Evolutionary conservation across 2,329 filamentous ascomycete species (phyloP).

Genomic region (Bertia moriformis): DNA sequence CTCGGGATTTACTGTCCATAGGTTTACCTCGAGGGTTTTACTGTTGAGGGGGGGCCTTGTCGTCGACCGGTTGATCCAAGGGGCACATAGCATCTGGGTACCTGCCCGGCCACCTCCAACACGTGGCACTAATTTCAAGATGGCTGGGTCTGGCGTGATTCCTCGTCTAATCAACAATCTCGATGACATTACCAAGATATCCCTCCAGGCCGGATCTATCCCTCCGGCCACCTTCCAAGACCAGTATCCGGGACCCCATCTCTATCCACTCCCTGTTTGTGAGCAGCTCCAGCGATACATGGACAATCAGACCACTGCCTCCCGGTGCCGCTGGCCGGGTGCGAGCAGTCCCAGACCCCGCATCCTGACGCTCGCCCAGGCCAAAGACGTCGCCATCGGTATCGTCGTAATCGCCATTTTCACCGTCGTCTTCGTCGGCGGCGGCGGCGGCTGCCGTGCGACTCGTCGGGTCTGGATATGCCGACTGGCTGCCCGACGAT

Average conservation of each 20-base stretch:
- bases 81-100: background rate
- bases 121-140: background rate
- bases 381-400: slow-evolving; percentile 43
- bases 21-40: too few relatives aligned
- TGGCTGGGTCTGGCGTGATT: background rate
- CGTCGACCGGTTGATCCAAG: background rate
- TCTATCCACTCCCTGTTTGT: slow-evolving; percentile 62
- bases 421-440: slow-evolving; percentile 9
- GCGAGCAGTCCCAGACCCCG: slow-evolving; percentile 21
- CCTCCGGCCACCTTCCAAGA: slow-evolving; percentile 58
- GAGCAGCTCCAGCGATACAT: slow-evolving; percentile 56
- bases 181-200: slow-evolving; percentile 53
- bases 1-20: too few relatives aligned
- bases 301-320: too few relatives aligned
- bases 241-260: slow-evolving; percentile 51
- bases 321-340: too few relatives aligned
- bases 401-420: slow-evolving; percentile 11
- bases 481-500: slow-evolving; percentile 14
- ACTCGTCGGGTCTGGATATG: background rate
- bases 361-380: slow-evolving; percentile 19
- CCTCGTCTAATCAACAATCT: slow-evolving; percentile 39
- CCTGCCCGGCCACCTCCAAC: background rate
- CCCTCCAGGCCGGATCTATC: slow-evolving; percentile 57
- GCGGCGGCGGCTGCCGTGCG: slow-evolving; percentile 8
- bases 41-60: too few relatives aligned